These are phyloP conservation scores for Ascochyta pisi DNA, from an alignment of 2,329 filamentous ascomycete genomes.

Conservation along the genomic window DNA sequence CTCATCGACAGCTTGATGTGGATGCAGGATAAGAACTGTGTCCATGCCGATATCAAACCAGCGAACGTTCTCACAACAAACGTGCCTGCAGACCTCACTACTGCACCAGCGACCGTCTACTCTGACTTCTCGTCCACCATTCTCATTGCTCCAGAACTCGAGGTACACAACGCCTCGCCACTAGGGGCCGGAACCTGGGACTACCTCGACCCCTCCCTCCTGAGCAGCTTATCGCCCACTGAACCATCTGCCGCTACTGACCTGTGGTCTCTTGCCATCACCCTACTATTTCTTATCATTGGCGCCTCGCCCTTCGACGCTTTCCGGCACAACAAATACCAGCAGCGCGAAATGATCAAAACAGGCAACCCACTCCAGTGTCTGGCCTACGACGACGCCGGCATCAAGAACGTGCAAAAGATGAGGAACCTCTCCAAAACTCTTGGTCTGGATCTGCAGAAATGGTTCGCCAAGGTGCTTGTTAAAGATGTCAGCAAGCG, in stretches of 20 bases:
- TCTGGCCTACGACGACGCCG: constrained; percentile 45
- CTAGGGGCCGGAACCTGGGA: constrained; percentile 57
- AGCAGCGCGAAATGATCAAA: constrained; percentile 54
- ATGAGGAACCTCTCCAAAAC: constrained; percentile 38
- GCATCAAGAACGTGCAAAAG: constrained; percentile 35
- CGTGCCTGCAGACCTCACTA: constrained; percentile 13
- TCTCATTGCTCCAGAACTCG: constrained; percentile 17
- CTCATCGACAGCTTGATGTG: constrained; percentile 53
- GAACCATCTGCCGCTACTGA: constrained; percentile 49
- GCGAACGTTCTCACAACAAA: constrained; percentile 52
- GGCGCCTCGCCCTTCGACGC: constrained; percentile 52
- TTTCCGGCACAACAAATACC: constrained; percentile 50
- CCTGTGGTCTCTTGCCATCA: constrained; percentile 55
- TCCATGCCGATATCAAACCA: constrained; percentile 57
- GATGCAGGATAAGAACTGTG: constrained; percentile 49
- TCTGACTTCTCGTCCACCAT: constrained; percentile 55
- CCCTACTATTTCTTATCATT: constrained; percentile 52
- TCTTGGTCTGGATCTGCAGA: constrained; percentile 36
- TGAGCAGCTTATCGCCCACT: constrained; percentile 25
- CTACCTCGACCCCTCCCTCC: constrained; percentile 51
- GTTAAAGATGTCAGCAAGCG: constrained; percentile 37
- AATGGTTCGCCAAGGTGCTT: constrained; percentile 50
- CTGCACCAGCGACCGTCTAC: constrained; percentile 39
- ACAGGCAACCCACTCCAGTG: constrained; percentile 51
- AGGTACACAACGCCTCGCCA: constrained; percentile 27